A percentile compares a stretch with the other conserved stretches of the same genome.
phyloP scores from a whole-genome alignment of 305 asterid genomes.

The Fraxinus latifolia region DNA sequence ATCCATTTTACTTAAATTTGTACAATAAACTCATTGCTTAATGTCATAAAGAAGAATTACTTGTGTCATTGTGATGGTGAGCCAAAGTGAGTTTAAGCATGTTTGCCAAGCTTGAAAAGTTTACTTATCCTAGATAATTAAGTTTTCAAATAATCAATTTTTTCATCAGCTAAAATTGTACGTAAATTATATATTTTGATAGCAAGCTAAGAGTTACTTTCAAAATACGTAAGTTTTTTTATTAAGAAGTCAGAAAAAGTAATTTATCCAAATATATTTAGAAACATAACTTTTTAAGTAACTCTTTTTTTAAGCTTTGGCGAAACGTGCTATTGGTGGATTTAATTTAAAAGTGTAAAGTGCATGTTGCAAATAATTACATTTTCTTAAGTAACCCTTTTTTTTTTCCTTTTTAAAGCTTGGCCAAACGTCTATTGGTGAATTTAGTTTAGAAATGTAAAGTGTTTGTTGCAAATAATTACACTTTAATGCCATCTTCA shows the following conservation, averaged over 20 bases:
- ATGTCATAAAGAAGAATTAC: background rate
- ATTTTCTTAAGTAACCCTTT: no score
- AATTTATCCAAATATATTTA: no score
- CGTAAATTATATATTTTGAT: no score
- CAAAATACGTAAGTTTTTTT: background rate
- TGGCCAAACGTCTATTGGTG: background rate
- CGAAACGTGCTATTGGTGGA: background rate
- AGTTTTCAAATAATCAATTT: no score
- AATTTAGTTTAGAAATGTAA: background rate
- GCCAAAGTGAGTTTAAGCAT: background rate
- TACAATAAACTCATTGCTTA: background rate
- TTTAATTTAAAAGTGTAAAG: background rate
- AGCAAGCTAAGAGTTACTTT: background rate
- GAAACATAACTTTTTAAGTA: background rate
- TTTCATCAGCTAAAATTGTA: background rate
- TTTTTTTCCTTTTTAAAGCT: no score
- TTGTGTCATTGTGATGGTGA: background rate
- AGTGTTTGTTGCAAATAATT: background rate
- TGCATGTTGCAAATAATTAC: background rate
- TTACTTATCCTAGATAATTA: background rate
- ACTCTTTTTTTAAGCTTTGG: background rate
- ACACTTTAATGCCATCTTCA: background rate
- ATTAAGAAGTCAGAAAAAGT: background rate
- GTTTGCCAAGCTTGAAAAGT: background rate
- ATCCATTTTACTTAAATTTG: background rate